Evolutionary conservation across 306 rosid species (phyloP).

Genomic region (Sechiopsis laciniata): DNA sequence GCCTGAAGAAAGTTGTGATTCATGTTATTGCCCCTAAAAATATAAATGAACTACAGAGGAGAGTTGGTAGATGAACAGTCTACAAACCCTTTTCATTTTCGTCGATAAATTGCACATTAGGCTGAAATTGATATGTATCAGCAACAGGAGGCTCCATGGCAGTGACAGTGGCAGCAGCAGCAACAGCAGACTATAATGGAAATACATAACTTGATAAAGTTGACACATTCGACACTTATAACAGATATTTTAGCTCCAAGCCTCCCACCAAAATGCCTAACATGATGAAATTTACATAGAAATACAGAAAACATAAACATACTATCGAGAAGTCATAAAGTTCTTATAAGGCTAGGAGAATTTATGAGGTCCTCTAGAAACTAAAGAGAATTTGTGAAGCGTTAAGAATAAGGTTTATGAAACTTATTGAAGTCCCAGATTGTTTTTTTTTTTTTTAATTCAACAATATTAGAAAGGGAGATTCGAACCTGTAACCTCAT

Average conservation of each 20-base stretch:
- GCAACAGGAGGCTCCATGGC: slow-evolving; percentile 31
- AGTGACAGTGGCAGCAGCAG: slow-evolving; percentile 23
- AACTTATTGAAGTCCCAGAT: background rate
- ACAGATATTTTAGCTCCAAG: background rate
- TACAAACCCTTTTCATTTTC: slow-evolving; percentile 55
- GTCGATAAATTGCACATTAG: slow-evolving; percentile 55
- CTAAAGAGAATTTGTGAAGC: background rate
- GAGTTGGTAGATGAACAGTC: background rate
- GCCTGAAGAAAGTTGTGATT: slow-evolving; percentile 52
- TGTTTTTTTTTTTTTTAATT: too few relatives aligned
- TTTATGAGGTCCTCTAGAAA: too few relatives aligned
- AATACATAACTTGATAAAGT: background rate
- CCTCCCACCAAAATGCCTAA: slow-evolving; percentile 15
- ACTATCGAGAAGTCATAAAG: background rate
- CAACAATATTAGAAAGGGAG: too few relatives aligned
- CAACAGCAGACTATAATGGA: slow-evolving; percentile 36
- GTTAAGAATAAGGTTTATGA: background rate
- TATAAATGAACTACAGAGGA: background rate
- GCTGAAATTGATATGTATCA: slow-evolving; percentile 34
- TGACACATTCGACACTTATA: slow-evolving; percentile 11
- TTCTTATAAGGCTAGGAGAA: background rate
- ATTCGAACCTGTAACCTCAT: too few relatives aligned
- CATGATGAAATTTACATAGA: background rate
- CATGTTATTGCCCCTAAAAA: slow-evolving; percentile 16
- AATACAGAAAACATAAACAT: slow-evolving; percentile 4